Percentiles rank a stretch among this genome's conserved stretches.
These are phyloP conservation scores for Spergularia azorica DNA, from an alignment of 179 eudicot genomes.

Conservation along the genomic window DNA sequence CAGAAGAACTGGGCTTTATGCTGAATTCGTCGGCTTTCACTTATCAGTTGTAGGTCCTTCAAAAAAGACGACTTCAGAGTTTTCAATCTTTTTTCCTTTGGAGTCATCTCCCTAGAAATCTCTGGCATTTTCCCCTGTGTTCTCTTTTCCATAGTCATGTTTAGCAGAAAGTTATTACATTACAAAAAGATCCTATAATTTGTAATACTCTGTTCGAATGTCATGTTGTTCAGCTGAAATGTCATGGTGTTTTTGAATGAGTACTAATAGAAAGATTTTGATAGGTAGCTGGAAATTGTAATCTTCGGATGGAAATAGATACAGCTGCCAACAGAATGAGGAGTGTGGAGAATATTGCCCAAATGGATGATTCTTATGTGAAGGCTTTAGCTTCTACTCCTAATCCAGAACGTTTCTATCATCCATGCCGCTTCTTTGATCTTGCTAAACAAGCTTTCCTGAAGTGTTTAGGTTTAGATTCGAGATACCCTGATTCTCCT, in stretches of 20 bases:
- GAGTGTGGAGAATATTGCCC: slow-evolving; percentile 28
- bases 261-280: slow-evolving; percentile 5
- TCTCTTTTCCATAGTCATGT: not conserved
- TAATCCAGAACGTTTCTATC: slow-evolving; percentile 30
- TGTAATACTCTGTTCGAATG: not conserved
- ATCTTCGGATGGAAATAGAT: slow-evolving; percentile 21
- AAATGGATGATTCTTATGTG: slow-evolving; percentile 30
- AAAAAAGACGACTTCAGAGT: not conserved
- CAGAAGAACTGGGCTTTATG: too few relatives aligned
- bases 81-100: not conserved
- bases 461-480: slow-evolving; percentile 61
- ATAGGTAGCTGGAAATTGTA: slow-evolving; percentile 39
- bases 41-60: not conserved
- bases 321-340: slow-evolving; percentile 20
- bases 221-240: not conserved
- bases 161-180: not conserved
- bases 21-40: not conserved
- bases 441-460: slow-evolving; percentile 64
- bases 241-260: not conserved
- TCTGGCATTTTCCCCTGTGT: not conserved
- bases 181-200: not conserved
- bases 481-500: slow-evolving; percentile 17
- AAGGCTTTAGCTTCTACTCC: slow-evolving; percentile 30
- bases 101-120: not conserved
- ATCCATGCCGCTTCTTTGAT: slow-evolving; percentile 55